These are phyloP conservation scores for Hypericum androsaemum DNA, from an alignment of 345 rosid genomes.

Conservation along the genomic window DNA sequence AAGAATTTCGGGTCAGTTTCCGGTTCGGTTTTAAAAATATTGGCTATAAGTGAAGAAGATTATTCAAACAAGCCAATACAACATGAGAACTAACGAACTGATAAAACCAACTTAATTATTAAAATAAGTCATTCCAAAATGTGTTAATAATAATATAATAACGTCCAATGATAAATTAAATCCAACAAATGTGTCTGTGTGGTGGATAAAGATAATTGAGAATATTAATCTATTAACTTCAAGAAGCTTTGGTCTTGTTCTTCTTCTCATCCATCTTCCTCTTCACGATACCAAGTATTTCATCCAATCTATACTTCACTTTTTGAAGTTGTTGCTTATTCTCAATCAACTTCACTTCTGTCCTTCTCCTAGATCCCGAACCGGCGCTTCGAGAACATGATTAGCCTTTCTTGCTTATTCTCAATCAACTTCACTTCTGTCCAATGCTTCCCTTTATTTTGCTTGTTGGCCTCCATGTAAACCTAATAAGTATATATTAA, in stretches of 20 bases:
- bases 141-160: too few relatives aligned
- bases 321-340: slow-evolving; percentile 3
- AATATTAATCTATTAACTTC: neutral
- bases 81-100: too few relatives aligned
- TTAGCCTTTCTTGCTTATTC: slow-evolving; percentile 14
- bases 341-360: slow-evolving; percentile 8
- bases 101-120: too few relatives aligned
- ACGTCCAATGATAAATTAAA: too few relatives aligned
- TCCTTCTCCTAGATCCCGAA: slow-evolving; percentile 32
- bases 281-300: neutral
- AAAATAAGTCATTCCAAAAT: too few relatives aligned
- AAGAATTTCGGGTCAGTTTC: too few relatives aligned
- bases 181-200: too few relatives aligned
- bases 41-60: too few relatives aligned
- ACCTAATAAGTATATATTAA: too few relatives aligned
- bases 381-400: slow-evolving; percentile 35
- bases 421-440: slow-evolving; percentile 15
- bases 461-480: slow-evolving; percentile 5
- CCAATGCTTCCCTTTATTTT: slow-evolving; percentile 16
- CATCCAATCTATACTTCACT: neutral
- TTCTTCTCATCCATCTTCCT: neutral
- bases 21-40: too few relatives aligned
- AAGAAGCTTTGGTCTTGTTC: neutral
- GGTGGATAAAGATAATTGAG: too few relatives aligned
- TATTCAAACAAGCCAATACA: too few relatives aligned